Conservation (phyloP, 1,139 yeast species). For the Pichia sp. region DNA sequence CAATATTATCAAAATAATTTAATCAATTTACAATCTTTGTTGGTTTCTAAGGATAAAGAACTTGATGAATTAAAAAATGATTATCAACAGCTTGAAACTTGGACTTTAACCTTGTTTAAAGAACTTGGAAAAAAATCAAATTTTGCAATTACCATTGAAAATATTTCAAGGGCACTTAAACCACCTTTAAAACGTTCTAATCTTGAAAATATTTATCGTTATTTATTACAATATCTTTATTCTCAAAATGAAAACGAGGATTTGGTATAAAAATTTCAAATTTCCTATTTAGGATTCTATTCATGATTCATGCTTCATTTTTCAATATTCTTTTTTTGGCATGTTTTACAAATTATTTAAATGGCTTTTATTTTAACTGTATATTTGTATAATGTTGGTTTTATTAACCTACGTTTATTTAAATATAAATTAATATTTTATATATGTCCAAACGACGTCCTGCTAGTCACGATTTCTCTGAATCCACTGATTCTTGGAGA, state of each 20-base stretch:
- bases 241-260: slow-evolving; percentile 1
- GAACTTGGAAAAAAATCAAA: slow-evolving; percentile 9
- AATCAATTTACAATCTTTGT: neutral
- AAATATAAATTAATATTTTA: too few species aligned
- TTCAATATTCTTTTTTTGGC: neutral
- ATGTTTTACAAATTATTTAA: too few species aligned
- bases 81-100: slow-evolving; percentile 7
- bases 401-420: too few species aligned
- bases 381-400: too few species aligned
- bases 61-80: slow-evolving; percentile 2
- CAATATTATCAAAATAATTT: slow-evolving; percentile 7
- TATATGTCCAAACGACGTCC: slow-evolving; percentile 14
- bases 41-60: neutral
- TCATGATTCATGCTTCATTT: neutral
- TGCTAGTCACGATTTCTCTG: neutral
- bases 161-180: slow-evolving; percentile 3
- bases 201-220: slow-evolving; percentile 9
- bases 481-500: neutral
- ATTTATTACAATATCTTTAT: slow-evolving; percentile 9
- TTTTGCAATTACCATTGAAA: slow-evolving; percentile 5
- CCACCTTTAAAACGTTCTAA: slow-evolving; percentile 10
- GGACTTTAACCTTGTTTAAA: slow-evolving; percentile 12
- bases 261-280: too few species aligned
- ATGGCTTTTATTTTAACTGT: too few species aligned
- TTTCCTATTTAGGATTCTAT: neutral